Conservation (phyloP, 1,284 basidiomycete genomes). For the Spongispora temasekensis region DNA sequence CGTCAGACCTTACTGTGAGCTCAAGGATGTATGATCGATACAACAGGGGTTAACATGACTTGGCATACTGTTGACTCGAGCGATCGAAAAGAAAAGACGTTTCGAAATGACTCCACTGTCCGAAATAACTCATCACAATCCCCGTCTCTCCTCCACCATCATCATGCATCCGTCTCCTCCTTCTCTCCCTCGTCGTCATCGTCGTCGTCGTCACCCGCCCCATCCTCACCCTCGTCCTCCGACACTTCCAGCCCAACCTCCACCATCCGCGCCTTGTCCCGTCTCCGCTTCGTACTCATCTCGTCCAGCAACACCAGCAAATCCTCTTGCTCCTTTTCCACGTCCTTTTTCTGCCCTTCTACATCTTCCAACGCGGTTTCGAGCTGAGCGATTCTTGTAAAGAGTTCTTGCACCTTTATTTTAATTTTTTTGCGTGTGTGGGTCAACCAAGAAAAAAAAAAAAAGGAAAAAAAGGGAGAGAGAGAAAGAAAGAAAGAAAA, state of each 20-base stretch:
- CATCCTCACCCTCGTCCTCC: conserved; percentile 85
- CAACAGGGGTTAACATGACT: no score
- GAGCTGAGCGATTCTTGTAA: conserved; percentile 43
- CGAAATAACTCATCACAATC: no score
- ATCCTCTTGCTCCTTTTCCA: conserved; percentile 94
- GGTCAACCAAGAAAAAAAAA: no score
- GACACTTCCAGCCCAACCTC: conserved; percentile 83
- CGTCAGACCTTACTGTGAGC: no score
- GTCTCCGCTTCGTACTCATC: conserved; percentile 79
- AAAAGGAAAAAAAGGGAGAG: not conserved
- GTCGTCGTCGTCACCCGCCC: conserved; percentile 45
- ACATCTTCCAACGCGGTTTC: conserved; percentile 53
- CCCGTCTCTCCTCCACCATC: no score
- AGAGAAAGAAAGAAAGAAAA: not conserved
- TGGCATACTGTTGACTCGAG: no score
- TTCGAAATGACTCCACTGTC: no score
- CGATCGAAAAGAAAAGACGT: no score
- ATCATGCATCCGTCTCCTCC: not conserved
- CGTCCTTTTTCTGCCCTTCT: conserved; percentile 71
- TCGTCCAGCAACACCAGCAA: conserved; percentile 93
- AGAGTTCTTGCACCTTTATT: conserved; percentile 40
- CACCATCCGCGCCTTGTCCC: conserved; percentile 78
- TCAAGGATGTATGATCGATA: no score
- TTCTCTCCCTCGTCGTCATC: conserved; percentile 6
- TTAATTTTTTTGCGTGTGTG: not conserved